Evolutionary conservation across 108 stramenopile species (phyloP).

Genomic region (Chaetoceros muelleri): DNA sequence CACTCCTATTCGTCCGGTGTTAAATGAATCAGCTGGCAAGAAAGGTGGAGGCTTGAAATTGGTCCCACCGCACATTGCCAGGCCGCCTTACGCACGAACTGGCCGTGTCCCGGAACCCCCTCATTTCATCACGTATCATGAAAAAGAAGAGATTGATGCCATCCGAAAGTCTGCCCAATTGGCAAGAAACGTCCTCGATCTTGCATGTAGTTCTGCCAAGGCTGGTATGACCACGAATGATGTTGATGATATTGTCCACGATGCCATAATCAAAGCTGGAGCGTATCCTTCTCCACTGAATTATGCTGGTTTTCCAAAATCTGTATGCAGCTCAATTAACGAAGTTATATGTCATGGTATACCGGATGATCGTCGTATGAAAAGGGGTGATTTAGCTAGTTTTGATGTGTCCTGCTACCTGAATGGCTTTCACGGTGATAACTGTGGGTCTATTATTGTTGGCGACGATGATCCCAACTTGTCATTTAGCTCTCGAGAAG

Average conservation of each 20-base stretch:
- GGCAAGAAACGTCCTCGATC: slow-evolving; percentile 53
- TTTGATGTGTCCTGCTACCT: slow-evolving; percentile 88
- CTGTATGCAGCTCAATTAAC: slow-evolving; percentile 89
- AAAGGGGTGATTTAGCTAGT: slow-evolving; percentile 88
- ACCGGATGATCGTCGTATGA: slow-evolving; percentile 55
- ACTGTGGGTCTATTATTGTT: slow-evolving; percentile 89
- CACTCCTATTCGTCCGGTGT: not conserved
- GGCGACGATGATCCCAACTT: slow-evolving; percentile 58
- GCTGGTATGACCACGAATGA: slow-evolving; percentile 88
- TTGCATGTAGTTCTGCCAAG: slow-evolving; percentile 38
- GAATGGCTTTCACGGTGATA: slow-evolving; percentile 94
- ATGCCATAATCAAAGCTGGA: slow-evolving; percentile 40
- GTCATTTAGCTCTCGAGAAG: slow-evolving; percentile 26
- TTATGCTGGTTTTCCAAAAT: slow-evolving; percentile 94
- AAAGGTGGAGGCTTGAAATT: not conserved
- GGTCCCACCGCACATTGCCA: slow-evolving; percentile 26
- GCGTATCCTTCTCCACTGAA: slow-evolving; percentile 96
- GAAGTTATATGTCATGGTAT: slow-evolving; percentile 99
- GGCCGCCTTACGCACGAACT: slow-evolving; percentile 60
- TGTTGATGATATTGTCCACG: slow-evolving; percentile 80
- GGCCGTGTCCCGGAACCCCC: slow-evolving; percentile 35
- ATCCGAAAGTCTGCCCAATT: slow-evolving; percentile 51
- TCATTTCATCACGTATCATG: slow-evolving; percentile 29
- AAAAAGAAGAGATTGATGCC: slow-evolving; percentile 22
- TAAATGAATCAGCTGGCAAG: not conserved